phyloP scores from a whole-genome alignment of 257 asterid species.

The Nicotiana tabacum region DNA sequence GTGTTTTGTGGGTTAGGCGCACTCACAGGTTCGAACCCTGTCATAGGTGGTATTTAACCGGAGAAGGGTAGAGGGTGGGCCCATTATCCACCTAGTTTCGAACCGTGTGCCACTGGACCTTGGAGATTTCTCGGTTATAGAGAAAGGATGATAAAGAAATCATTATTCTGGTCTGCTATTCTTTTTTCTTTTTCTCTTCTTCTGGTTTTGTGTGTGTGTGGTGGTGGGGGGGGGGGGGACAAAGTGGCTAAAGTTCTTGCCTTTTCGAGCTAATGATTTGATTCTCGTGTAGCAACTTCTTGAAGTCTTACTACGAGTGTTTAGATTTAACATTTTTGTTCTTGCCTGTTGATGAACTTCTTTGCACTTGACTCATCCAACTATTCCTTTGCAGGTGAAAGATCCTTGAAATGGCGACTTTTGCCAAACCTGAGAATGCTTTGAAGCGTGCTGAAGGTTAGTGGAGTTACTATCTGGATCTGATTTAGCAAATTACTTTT shows the following conservation, averaged over 20 bases:
- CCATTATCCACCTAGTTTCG: neutral
- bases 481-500: neutral
- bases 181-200: neutral
- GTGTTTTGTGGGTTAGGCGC: neutral
- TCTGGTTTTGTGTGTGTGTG: too few relatives aligned
- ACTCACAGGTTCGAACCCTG: neutral
- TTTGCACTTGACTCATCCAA: neutral
- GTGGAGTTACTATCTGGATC: slow-evolving; percentile 2
- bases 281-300: neutral
- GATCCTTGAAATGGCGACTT: slow-evolving; percentile 30
- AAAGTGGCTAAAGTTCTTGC: neutral
- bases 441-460: slow-evolving; percentile 55
- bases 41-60: neutral
- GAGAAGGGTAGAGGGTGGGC: neutral
- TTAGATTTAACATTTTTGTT: neutral
- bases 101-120: neutral
- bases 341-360: neutral
- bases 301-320: neutral
- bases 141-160: neutral
- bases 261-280: neutral
- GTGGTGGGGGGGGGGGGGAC: neutral
- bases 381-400: slow-evolving; percentile 2
- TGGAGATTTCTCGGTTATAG: neutral
- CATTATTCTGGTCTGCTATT: neutral
- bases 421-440: slow-evolving; percentile 51